Evolutionary conservation across 352 stramenopile species (phyloP), one percentile per base, ranked within the genome.

Genomic region (Plasmopara viticola): DNA sequence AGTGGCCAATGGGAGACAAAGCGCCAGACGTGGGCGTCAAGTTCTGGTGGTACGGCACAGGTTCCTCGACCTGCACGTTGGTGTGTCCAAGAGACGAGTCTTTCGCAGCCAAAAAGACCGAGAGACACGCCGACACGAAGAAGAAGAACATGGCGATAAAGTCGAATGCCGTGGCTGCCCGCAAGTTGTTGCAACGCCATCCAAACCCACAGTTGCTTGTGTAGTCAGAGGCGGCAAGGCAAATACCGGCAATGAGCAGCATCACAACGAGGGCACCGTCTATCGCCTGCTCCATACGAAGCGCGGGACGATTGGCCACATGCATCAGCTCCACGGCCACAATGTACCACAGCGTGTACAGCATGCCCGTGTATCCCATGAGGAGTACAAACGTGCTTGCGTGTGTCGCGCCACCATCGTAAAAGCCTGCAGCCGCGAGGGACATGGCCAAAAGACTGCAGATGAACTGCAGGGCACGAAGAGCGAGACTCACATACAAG

Each of bases 131-230:
- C 40, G 72, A 67, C 38, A 56, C 55, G 15, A 77, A 49, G 60
- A 81, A 81, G 55, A 72, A 61, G 40, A 62, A 69, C 64, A 76
- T 78, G 25, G 56, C 62, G 45, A 88, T 50, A 57, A 88, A 85
- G 43, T 65, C 64, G 56, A 87, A 86, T 13, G 64, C 71, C 30
- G 65, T 66, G 6, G 64, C 72, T 2, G 69, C 60, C 14, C 43
- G 67, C 40, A 89, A 57, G 64, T 78, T 84, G 60, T 67, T 51
- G 59, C 78, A 89, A 20, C 57, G 52, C 46, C 34, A 68, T 7
- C 1, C 55, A 9, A 29, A 9, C 25, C 70, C 56, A 45, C 78
- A 89, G 49, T 86, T 17, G 10, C 29, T 38, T 13, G 78, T 73
- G 56, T 64, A 74, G 53, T 78, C 56, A 20, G 67, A 78, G 2